Evolutionary conservation across 176 grass and related monocot species (phyloP), one percentile per base, ranked within the genome.

Genomic region (Hyparrhenia diplandra): DNA sequence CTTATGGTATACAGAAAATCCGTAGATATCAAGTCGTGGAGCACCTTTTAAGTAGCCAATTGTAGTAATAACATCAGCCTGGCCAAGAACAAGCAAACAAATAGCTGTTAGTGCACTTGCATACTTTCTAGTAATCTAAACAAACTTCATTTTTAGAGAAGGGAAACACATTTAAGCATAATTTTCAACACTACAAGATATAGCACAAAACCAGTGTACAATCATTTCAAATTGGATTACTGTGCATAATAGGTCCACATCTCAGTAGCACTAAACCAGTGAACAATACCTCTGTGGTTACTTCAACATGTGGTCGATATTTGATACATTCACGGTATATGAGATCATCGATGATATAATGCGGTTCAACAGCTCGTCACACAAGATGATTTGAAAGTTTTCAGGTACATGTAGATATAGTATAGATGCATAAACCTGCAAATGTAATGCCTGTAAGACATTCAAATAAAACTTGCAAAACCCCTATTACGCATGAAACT

Each of bases 21-120:
- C 92, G 78, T 87, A 78, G 46, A 94, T 80, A 66, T 89, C 67
- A 54, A 91, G 82, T 35, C 72, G 16, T 84, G 92, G 89, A 81
- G 92, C 92, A 74, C 83, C 92, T 66, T 74, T 86, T 78, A 94
- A 86, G 83, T 82, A 94, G 76, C 92, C 92, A 87, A 91, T 87
- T 52, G 82, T 85, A 57, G 91, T 94, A 66, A 83, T 71, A 59
- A 89, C 83, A 77, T 84, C 86, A 74, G 36, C 76, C 92, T 91
- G 87, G 67, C 34, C 65, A 64, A 41, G 31, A 84, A 83, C 37
- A 83, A 78, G 49, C 0, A 46, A 83, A 68, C 67, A 27, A 4
- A n/a, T 49, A 78, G 60, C 3, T 13, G 57, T 84, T 61, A 84
- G 64, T 71, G 54, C 54, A 76, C 30, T 63, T 75, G 67, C 51